These are phyloP conservation scores for Podospora fimiseda DNA, from an alignment of 495 filamentous ascomycete species.

Conservation along the genomic window DNA sequence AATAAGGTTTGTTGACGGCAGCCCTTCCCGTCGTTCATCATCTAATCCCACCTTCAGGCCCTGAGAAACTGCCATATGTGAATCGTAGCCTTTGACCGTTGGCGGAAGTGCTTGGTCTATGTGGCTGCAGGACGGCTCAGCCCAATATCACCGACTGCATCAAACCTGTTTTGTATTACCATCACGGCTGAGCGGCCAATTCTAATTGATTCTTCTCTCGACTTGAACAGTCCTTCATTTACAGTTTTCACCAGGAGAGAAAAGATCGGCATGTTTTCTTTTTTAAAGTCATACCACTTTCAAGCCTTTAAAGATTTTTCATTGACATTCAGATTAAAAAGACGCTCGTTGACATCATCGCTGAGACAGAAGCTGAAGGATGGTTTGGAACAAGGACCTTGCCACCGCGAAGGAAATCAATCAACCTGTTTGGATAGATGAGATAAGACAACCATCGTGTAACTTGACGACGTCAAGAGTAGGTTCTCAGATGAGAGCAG, in stretches of 20 bases:
- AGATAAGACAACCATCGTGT: not conserved
- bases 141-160: not conserved
- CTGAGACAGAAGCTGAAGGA: not conserved
- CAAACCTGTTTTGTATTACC: slow-evolving; percentile 4
- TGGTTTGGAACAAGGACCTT: slow-evolving; percentile 3
- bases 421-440: not conserved
- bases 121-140: not conserved
- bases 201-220: too few species aligned
- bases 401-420: not conserved
- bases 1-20: not conserved
- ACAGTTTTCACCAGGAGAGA: too few species aligned
- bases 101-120: too few species aligned
- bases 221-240: too few species aligned
- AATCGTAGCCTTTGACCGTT: too few species aligned
- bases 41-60: not conserved
- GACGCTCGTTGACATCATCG: slow-evolving; percentile 4
- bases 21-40: not conserved
- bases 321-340: not conserved
- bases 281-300: not conserved
- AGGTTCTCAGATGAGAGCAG: not conserved
- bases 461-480: not conserved
- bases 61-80: too few species aligned
- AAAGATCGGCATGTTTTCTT: not conserved
- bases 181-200: too few species aligned
- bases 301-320: not conserved